A percentile compares a stretch with the other conserved stretches of the same genome.
Conservation (phyloP, 129 eudicot genomes). For the Dittrichia graveolens region DNA sequence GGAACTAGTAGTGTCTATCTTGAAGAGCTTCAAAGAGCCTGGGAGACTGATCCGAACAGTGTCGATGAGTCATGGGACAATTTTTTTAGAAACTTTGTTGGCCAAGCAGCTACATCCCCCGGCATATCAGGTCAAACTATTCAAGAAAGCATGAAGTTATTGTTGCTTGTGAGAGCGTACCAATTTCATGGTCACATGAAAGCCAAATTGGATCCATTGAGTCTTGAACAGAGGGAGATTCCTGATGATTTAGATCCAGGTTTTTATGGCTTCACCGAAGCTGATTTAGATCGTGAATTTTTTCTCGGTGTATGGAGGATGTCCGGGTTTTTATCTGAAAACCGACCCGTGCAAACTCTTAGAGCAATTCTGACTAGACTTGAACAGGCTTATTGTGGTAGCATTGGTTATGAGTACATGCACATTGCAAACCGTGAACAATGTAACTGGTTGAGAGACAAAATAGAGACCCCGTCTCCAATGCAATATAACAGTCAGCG, state of each 20-base stretch:
- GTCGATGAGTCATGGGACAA: slow-evolving; percentile 98
- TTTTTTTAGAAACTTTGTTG: slow-evolving; percentile 84
- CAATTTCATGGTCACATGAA: slow-evolving; percentile 95
- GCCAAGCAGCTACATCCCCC: slow-evolving; percentile 74
- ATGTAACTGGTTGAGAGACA: slow-evolving; percentile 93
- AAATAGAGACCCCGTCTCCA: slow-evolving; percentile 86
- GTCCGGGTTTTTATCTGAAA: slow-evolving; percentile 93
- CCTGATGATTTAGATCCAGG: slow-evolving; percentile 78
- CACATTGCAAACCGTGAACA: slow-evolving; percentile 81
- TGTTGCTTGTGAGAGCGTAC: slow-evolving; percentile 89
- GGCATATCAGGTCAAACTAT: slow-evolving; percentile 93
- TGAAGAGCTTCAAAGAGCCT: slow-evolving; percentile 93
- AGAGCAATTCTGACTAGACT: slow-evolving; percentile 76
- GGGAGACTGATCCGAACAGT: slow-evolving; percentile 92
- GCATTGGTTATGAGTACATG: slow-evolving; percentile 94
- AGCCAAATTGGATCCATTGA: slow-evolving; percentile 84
- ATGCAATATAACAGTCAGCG: slow-evolving; percentile 68
- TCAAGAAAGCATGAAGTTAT: slow-evolving; percentile 88
- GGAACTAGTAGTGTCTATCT: slow-evolving; percentile 96
- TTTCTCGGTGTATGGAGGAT: slow-evolving; percentile 91
- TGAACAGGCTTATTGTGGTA: slow-evolving; percentile 98
- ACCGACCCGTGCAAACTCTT: slow-evolving; percentile 94
- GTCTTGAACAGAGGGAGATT: slow-evolving; percentile 60
- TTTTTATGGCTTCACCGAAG: slow-evolving; percentile 71
- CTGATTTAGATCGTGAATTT: slow-evolving; percentile 94